A percentile compares a stretch with the other conserved stretches of the same genome.
Conservation (phyloP, 1,284 basidiomycete species). For the Melampsora americana region DNA sequence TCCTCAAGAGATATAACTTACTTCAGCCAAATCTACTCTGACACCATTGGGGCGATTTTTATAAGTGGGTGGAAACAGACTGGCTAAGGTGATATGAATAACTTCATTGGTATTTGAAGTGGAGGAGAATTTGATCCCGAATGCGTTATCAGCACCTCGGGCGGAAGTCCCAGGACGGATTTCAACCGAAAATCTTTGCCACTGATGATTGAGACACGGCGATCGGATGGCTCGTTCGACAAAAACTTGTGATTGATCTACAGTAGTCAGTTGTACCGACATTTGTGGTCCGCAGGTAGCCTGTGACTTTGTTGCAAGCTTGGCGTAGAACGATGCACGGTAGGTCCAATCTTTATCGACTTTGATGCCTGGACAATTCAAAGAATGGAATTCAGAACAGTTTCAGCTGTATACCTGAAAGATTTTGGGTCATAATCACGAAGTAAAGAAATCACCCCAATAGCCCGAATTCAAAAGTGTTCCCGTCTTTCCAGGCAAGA, state of each 20-base stretch:
- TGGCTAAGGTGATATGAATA: not conserved
- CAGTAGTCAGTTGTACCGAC: not conserved
- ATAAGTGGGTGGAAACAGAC: not conserved
- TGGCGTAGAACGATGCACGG: not conserved
- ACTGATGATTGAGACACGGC: not conserved
- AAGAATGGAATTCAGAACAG: too few relatives aligned
- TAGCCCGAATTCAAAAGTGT: not conserved
- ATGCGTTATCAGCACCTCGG: not conserved
- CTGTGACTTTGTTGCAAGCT: not conserved
- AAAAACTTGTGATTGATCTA: not conserved
- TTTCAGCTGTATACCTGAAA: too few relatives aligned
- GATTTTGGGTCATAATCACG: not conserved
- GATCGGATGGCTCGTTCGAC: not conserved
- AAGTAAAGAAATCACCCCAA: not conserved
- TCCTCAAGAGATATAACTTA: not conserved
- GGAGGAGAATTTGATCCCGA: not conserved
- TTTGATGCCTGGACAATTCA: not conserved
- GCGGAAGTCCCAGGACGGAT: not conserved
- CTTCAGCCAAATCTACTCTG: not conserved
- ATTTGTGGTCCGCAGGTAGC: not conserved
- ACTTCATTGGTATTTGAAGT: not conserved
- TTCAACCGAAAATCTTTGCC: not conserved
- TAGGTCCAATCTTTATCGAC: not conserved
- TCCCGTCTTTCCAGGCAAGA: not conserved
- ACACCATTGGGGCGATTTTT: slow-evolving; percentile 5